phyloP scores from a whole-genome alignment of 2,329 filamentous ascomycete species.

The Apiospora pterosperma region DNA sequence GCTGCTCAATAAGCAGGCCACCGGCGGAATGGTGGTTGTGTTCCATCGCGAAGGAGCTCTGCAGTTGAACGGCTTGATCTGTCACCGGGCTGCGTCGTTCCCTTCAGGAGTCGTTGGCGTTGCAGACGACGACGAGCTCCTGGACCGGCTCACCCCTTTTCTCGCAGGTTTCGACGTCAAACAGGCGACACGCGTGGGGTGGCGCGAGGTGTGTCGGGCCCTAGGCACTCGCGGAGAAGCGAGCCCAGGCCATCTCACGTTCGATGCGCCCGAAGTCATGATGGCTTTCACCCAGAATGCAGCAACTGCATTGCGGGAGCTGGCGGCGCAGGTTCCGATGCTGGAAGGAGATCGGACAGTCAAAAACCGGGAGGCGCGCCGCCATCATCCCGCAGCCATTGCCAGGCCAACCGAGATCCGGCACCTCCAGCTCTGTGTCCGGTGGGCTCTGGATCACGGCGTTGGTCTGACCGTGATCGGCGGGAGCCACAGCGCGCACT shows the following conservation, averaged over 20 bases:
- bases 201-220: conserved; percentile 49
- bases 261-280: conserved; percentile 39
- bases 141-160: conserved; percentile 52
- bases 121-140: conserved; percentile 36
- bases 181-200: conserved; percentile 31
- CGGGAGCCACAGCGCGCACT: conserved; percentile 60
- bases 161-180: conserved; percentile 42
- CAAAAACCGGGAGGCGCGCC: conserved; percentile 37
- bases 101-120: conserved; percentile 42
- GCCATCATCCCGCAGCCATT: conserved; percentile 39
- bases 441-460: conserved; percentile 49
- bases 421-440: conserved; percentile 53
- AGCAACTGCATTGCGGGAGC: not conserved
- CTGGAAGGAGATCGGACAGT: not conserved
- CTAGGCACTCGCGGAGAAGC: conserved; percentile 37
- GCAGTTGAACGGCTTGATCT: conserved; percentile 44
- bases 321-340: not conserved
- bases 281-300: not conserved
- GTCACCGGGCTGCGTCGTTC: conserved; percentile 42
- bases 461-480: conserved; percentile 48
- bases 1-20: conserved; percentile 39
- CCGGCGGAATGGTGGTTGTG: conserved; percentile 43
- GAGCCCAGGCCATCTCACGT: conserved; percentile 37
- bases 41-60: conserved; percentile 49
- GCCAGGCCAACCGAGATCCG: conserved; percentile 41